Conservation (phyloP, 1,284 basidiomycete genomes). For the Fomitopsis schrenkii region DNA sequence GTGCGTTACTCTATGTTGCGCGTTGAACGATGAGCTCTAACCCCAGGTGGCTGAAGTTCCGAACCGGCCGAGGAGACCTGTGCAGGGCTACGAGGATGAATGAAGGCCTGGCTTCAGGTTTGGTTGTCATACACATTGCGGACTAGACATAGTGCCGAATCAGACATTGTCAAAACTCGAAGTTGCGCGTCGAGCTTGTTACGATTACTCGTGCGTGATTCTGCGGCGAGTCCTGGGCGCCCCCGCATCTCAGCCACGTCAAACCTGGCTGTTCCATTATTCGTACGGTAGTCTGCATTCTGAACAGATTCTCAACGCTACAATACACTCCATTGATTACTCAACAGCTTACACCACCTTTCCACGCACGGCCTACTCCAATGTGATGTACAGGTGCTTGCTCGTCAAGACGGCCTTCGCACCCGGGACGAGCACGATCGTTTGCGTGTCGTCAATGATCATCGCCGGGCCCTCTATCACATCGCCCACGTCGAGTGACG, state of each 20-base stretch:
- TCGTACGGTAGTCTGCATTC: neutral
- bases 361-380: slow-evolving; percentile 28
- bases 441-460: slow-evolving; percentile 92
- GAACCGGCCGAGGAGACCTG: slow-evolving; percentile 42
- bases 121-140: neutral
- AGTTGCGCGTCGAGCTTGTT: neutral
- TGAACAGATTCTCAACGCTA: neutral
- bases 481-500: slow-evolving; percentile 65
- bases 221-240: neutral
- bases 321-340: neutral
- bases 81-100: slow-evolving; percentile 49
- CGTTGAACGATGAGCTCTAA: neutral
- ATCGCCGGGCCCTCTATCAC: slow-evolving; percentile 78
- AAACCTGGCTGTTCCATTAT: neutral
- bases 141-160: neutral
- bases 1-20: slow-evolving; percentile 46
- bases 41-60: slow-evolving; percentile 35
- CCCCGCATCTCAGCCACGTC: too few species aligned
- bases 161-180: neutral
- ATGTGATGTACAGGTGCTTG: slow-evolving; percentile 70
- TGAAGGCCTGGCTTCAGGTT: slow-evolving; percentile 2
- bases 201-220: too few species aligned
- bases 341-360: neutral
- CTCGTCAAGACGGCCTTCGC: slow-evolving; percentile 64
- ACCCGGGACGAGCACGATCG: slow-evolving; percentile 77